Base-by-base conservation (phyloP, 2,329 filamentous ascomycete species). In the Phoma herbarum region DNA sequence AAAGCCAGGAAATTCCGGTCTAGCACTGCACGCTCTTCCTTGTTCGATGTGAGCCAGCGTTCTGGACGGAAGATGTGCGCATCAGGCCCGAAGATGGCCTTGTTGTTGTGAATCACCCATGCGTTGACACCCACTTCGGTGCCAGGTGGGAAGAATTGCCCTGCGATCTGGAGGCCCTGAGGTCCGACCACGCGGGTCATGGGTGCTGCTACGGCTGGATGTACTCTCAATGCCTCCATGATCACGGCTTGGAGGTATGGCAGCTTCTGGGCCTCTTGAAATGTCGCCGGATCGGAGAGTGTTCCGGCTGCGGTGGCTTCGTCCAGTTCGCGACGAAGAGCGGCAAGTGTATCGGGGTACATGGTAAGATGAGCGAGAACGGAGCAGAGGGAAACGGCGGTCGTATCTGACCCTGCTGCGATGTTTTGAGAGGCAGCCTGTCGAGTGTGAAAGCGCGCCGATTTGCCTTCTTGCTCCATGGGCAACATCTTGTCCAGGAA, bases 281-380 rank as follows among this genome's bases (percentile, higher is more conserved):
- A 67, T 0, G 54, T 61, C 0, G 57, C 58, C 1, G 67, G 64
- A 11, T 68, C 48, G 8, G 63, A 62, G 4, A 69, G 25, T 16
- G 50, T 35, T 5, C 64, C 65, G 4, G 45, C 33, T 5, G 16
- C 25, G 2, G 45, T 43, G 3, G 60, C 62, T 2, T 55, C 44
- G 22, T 72, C 66, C 4, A 74, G 56, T 41, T 74, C 69, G 1
- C 39, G 22, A 10, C 62, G 55, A 2, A 74, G 61, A 41, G 49
- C 61, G 8, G 28, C 35, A 9, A 78, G 55, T 0, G 51, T 58
- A 0, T 59, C 39, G 0, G 75, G 75, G 35, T 76, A 71, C 33
- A 76, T 77, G 4, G 82, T 52, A 1, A 85, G 70, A 58, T 81
- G 61, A 57, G 82, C 83, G 28, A 85, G 64, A 4, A 82, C 74